Evolutionary conservation across 257 asterid species (phyloP), one percentile per base, ranked within the genome.

Genomic region (Lycium barbarum): DNA sequence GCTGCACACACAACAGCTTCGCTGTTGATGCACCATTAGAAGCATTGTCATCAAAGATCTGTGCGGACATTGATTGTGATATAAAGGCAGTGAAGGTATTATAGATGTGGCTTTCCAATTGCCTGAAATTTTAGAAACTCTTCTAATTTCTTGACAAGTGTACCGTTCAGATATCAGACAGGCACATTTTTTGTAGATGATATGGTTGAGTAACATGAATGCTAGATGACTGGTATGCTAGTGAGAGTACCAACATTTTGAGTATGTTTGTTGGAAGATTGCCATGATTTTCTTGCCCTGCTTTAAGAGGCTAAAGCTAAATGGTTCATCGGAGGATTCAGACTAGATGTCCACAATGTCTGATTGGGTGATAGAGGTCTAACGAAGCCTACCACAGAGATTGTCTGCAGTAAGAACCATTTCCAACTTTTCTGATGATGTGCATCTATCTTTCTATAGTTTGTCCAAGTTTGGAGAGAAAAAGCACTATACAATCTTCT

Each of bases 181-280:
- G 55, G 35, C 54, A 71, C 35, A 40, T 40, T 40, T 38, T 62
- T 36, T 36, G 20, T 68, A 15, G 78, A 7, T 38, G 78, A 4
- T 26, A 26, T 70, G 54, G 78, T 17, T 70, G 74, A 67, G 26
- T 7, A 40, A 40, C 15, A 71, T 74, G 22, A 74, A 43, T 22
- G 62, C 81, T 74, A 33, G 81, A 26, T 74, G 81, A 14, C 81
- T 74, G 62, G 62, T 49, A 49, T 49, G 40, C 62, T 35, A 6
- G 80, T 22, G 59, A 73, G 61, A 12, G 38, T 49, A 49, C 20
- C 40, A 22, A 74, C 45, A 49, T 14, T 22, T 47, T 49, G 10
- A 74, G 20, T 49, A 20, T 74, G 61, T 49, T 74, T 74, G 45
- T 49, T 22, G 61, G 62, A 74, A 49, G 74, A 67, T 35, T 35